These are phyloP conservation scores for Patellifolia procumbens DNA, from an alignment of 179 eudicot genomes.

Conservation along the genomic window DNA sequence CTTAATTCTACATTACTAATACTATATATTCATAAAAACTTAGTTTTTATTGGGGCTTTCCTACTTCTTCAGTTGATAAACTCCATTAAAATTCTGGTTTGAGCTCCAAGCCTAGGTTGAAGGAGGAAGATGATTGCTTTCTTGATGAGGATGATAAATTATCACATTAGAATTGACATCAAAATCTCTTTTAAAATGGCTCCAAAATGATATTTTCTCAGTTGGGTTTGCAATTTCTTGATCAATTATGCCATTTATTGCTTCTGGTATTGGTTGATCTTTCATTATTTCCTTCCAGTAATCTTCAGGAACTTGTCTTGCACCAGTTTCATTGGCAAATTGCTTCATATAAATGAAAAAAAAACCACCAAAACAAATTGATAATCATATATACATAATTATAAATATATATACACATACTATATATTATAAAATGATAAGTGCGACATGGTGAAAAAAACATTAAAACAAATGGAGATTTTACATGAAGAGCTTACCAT, in stretches of 20 bases:
- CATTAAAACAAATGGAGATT: not conserved
- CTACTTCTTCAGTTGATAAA: not conserved
- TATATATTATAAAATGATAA: not conserved
- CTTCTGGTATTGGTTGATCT: conserved; percentile 60
- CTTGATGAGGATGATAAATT: conserved; percentile 46
- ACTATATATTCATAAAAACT: not conserved
- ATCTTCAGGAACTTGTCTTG: conserved; percentile 51
- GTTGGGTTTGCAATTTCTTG: conserved; percentile 16
- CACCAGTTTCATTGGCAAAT: conserved; percentile 34
- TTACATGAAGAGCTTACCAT: conserved; percentile 26
- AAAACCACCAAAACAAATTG: not conserved
- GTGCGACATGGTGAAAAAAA: not conserved
- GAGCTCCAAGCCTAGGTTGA: conserved; percentile 3
- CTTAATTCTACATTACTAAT: not conserved
- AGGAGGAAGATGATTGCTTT: not conserved
- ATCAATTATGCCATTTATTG: conserved; percentile 40
- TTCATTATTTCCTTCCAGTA: conserved; percentile 65
- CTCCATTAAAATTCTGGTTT: not conserved
- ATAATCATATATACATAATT: not conserved
- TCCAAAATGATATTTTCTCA: conserved; percentile 14
- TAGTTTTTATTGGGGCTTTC: not conserved
- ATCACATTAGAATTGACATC: conserved; percentile 43
- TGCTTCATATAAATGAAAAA: conserved; percentile 15
- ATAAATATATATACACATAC: not conserved
- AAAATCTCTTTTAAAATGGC: conserved; percentile 48